Conservation (phyloP, 2,329 filamentous ascomycete genomes). For the Colletotrichum cereale region DNA sequence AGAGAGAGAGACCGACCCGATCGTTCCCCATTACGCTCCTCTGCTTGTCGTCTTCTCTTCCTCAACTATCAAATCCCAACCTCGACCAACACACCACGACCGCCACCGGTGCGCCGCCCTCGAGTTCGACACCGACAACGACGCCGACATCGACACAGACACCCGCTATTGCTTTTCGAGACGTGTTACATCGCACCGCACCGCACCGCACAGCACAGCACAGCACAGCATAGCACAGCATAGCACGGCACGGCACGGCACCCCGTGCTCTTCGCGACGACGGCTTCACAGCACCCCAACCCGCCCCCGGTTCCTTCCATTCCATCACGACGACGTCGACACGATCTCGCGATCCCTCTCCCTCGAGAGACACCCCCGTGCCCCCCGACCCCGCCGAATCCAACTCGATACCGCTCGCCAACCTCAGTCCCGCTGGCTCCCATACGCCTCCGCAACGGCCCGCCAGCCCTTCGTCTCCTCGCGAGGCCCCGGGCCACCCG, state of each 20-base stretch:
- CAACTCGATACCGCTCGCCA: constrained; percentile 2
- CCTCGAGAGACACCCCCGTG: not conserved
- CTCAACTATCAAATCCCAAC: not conserved
- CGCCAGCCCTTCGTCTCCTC: constrained; percentile 26
- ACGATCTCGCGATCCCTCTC: constrained; percentile 15
- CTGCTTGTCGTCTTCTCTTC: not conserved
- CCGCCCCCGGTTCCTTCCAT: not conserved
- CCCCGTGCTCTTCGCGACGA: not conserved
- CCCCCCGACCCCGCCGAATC: constrained; percentile 7
- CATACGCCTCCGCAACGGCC: constrained; percentile 8
- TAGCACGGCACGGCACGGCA: not conserved
- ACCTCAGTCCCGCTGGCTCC: not conserved
- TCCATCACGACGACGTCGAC: constrained; percentile 22
- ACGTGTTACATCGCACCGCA: not conserved
- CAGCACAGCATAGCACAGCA: too few relatives aligned
- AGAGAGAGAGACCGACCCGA: constrained; percentile 9
- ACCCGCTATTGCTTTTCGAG: not conserved
- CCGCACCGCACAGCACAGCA: not conserved
- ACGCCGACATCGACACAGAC: not conserved
- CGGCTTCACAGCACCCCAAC: constrained; percentile 12
- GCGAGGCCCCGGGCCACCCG: constrained; percentile 33
- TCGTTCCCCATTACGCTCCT: not conserved
- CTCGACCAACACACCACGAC: not conserved
- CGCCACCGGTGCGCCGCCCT: not conserved
- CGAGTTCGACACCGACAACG: constrained; percentile 4